Percentiles rank a stretch among this genome's conserved stretches.
phyloP scores from a whole-genome alignment of 2,329 filamentous ascomycete genomes.

The Neonectria ditissima region DNA sequence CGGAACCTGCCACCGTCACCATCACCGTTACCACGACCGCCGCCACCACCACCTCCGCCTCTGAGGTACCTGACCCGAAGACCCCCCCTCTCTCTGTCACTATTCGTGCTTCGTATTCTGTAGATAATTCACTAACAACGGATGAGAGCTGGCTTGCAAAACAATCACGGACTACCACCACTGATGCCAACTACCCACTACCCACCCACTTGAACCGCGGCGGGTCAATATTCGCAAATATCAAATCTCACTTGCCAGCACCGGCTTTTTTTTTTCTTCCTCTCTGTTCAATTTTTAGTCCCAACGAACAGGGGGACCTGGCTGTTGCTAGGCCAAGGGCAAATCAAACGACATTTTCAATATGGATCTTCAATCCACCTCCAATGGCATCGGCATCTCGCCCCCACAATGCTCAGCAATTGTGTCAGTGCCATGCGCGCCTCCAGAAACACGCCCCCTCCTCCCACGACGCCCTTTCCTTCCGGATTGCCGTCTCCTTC shows the following conservation, averaged over 20 bases:
- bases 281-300: conserved; percentile 11
- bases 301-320: conserved; percentile 25
- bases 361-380: conserved; percentile 41
- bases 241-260: conserved; percentile 37
- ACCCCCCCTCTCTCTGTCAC: not conserved
- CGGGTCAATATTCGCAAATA: conserved; percentile 32
- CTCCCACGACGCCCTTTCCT: not conserved
- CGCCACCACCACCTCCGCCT: not conserved
- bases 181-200: too few species aligned
- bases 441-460: not conserved
- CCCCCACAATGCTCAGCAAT: conserved; percentile 35
- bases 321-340: conserved; percentile 25
- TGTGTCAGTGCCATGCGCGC: conserved; percentile 30
- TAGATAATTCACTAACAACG: not conserved
- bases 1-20: conserved; percentile 11
- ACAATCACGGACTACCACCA: too few species aligned
- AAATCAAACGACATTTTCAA: conserved; percentile 35
- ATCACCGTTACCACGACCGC: not conserved
- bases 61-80: not conserved
- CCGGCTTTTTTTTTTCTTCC: conserved; percentile 28
- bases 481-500: not conserved
- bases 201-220: conserved; percentile 1
- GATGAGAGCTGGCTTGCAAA: not conserved
- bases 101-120: too few species aligned
- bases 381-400: conserved; percentile 32